phyloP scores from a whole-genome alignment of 2,329 filamentous ascomycete genomes.

The Arthrobotrys megalospora region DNA sequence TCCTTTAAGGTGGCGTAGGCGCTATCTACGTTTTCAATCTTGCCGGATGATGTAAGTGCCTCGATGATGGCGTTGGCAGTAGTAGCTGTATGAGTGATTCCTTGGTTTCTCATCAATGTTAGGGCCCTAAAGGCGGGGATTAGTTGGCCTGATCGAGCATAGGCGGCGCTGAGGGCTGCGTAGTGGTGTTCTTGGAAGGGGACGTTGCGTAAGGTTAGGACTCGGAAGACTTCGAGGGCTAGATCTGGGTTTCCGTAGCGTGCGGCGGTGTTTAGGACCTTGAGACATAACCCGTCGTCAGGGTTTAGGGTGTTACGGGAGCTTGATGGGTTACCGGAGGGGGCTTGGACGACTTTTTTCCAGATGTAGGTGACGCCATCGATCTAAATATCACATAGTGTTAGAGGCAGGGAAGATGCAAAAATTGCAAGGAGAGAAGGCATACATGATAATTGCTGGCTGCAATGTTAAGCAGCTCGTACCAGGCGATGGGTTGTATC shows the following conservation, averaged over 20 bases:
- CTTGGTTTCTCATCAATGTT: slow-evolving; percentile 79
- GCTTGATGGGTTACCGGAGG: slow-evolving; percentile 18
- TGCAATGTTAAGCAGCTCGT: slow-evolving; percentile 82
- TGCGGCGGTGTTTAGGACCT: slow-evolving; percentile 80
- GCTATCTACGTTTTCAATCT: slow-evolving; percentile 67
- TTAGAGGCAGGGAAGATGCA: no score
- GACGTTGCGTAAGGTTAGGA: slow-evolving; percentile 73
- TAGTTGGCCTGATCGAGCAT: slow-evolving; percentile 75
- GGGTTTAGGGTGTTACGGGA: slow-evolving; percentile 73
- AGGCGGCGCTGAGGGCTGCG: slow-evolving; percentile 82
- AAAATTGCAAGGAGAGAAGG: slow-evolving; percentile 8
- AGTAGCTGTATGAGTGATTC: slow-evolving; percentile 72
- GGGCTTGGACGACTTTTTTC: slow-evolving; percentile 74
- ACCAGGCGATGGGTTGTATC: slow-evolving; percentile 76
- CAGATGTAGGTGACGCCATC: slow-evolving; percentile 79
- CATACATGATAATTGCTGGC: slow-evolving; percentile 74
- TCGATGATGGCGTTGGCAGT: slow-evolving; percentile 76
- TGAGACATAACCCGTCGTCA: slow-evolving; percentile 76
- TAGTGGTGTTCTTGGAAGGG: slow-evolving; percentile 80
- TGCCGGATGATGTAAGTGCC: slow-evolving; percentile 72
- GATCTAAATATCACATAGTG: slow-evolving; percentile 68
- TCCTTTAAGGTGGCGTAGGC: slow-evolving; percentile 55
- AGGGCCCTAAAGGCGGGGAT: slow-evolving; percentile 78
- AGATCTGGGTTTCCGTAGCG: slow-evolving; percentile 77
- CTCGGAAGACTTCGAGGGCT: slow-evolving; percentile 79